phyloP scores from a whole-genome alignment of 2,329 filamentous ascomycete species.

The Aspergillus neoniger region DNA sequence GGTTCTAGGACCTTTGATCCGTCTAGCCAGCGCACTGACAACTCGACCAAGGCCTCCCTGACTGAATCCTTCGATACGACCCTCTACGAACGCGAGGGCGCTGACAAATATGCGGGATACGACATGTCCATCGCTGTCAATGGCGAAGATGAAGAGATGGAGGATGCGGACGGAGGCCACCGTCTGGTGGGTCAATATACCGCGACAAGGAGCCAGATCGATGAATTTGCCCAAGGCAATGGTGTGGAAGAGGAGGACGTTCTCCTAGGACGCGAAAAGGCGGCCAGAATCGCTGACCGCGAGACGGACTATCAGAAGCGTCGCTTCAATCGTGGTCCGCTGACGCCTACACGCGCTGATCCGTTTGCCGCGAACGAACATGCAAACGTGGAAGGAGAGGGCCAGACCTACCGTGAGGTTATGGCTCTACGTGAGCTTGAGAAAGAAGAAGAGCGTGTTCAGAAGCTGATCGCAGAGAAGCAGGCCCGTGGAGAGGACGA shows the following conservation, averaged over 20 bases:
- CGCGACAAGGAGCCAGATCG: conserved; percentile 85
- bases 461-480: conserved; percentile 76
- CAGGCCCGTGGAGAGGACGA: conserved; percentile 62
- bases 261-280: conserved; percentile 80
- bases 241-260: conserved; percentile 93
- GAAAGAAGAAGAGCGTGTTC: conserved; percentile 86
- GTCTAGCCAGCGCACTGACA: conserved; percentile 77
- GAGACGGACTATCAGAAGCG: conserved; percentile 98
- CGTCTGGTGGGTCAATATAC: conserved; percentile 94
- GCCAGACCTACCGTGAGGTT: conserved; percentile 80
- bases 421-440: conserved; percentile 92
- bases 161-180: conserved; percentile 72
- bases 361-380: conserved; percentile 77
- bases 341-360: conserved; percentile 84
- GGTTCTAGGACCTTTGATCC: conserved; percentile 77
- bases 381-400: conserved; percentile 67
- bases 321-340: conserved; percentile 75
- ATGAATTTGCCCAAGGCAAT: conserved; percentile 83
- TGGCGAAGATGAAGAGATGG: conserved; percentile 76
- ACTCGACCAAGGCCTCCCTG: conserved; percentile 85
- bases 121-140: conserved; percentile 82
- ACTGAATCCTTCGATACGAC: conserved; percentile 83
- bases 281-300: conserved; percentile 84
- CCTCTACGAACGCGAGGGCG: conserved; percentile 77
- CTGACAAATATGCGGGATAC: conserved; percentile 85